phyloP scores from a whole-genome alignment of 768 basidiomycete species.

The Serendipita sp. region DNA sequence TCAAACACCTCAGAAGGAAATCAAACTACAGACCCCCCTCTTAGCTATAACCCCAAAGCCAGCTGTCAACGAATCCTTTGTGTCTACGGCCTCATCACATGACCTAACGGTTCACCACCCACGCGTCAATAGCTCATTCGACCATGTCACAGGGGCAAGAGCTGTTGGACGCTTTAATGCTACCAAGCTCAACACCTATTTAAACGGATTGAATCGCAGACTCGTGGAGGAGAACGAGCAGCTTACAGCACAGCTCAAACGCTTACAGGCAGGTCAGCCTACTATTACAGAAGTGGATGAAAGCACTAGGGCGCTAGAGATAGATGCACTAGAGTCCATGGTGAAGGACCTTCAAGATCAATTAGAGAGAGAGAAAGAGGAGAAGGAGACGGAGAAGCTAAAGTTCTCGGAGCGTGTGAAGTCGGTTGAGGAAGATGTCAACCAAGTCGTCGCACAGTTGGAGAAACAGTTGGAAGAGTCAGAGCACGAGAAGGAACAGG shows the following conservation, averaged over 20 bases:
- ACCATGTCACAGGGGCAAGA: conserved; percentile 51
- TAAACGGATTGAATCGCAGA: conserved; percentile 70
- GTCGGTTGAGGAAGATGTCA: conserved; percentile 56
- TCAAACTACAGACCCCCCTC: conserved; percentile 1
- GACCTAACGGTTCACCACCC: conserved; percentile 62
- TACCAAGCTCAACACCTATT: conserved; percentile 66
- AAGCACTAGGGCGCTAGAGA: conserved; percentile 45
- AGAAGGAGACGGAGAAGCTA: conserved; percentile 36
- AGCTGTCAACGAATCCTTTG: conserved; percentile 46
- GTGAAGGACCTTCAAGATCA: conserved; percentile 21
- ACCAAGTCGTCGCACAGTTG: conserved; percentile 46
- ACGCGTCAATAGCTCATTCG: conserved; percentile 69
- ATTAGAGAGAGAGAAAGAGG: conserved; percentile 9
- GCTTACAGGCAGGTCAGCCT: background rate
- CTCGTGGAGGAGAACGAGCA: conserved; percentile 73
- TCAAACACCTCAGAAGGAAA: conserved; percentile 19
- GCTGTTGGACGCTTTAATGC: conserved; percentile 72
- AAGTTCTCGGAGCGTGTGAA: conserved; percentile 54
- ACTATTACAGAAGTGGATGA: conserved; percentile 26
- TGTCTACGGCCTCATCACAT: conserved; percentile 75
- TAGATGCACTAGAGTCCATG: conserved; percentile 37
- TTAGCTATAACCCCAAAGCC: conserved; percentile 13
- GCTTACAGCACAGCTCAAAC: conserved; percentile 34
- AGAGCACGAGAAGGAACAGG: conserved; percentile 34
- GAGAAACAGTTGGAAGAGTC: conserved; percentile 39